Percentiles rank a stretch among this genome's conserved stretches.
These are phyloP conservation scores for Meyerozyma carpophila DNA, from an alignment of 1,139 yeast species.

Conservation along the genomic window DNA sequence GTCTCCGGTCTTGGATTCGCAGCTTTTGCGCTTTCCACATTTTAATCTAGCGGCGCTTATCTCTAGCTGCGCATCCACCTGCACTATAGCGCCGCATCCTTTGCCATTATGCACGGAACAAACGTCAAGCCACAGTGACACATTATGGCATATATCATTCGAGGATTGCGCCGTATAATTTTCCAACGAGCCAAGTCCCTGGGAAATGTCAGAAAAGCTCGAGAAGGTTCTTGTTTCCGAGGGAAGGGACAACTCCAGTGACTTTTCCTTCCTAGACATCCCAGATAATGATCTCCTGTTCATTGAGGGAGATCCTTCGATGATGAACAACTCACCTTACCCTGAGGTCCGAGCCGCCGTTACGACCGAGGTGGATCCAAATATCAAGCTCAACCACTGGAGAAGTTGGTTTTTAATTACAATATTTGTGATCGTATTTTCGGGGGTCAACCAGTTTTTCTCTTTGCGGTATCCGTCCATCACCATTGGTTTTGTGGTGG, in stretches of 20 bases:
- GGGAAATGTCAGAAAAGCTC: neutral
- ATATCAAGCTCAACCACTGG: slow-evolving; percentile 14
- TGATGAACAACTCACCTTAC: slow-evolving; percentile 19
- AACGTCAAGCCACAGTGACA: neutral
- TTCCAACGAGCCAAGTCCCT: too few relatives aligned
- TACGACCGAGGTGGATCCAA: slow-evolving; percentile 9
- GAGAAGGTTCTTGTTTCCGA: neutral
- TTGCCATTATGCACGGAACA: neutral
- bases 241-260: neutral
- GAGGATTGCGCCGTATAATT: too few relatives aligned
- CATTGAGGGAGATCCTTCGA: slow-evolving; percentile 23
- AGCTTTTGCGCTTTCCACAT: neutral
- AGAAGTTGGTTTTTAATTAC: slow-evolving; percentile 12
- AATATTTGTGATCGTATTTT: slow-evolving; percentile 14
- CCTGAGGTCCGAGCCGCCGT: slow-evolving; percentile 19
- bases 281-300: neutral
- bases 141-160: neutral
- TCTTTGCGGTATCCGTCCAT: slow-evolving; percentile 19
- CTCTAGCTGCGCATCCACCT: neutral
- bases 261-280: neutral
- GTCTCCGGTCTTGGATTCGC: too few relatives aligned
- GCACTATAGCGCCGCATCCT: neutral
- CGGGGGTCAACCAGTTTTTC: slow-evolving; percentile 21
- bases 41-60: neutral
- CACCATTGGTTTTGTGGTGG: slow-evolving; percentile 18